These are phyloP conservation scores for Salix exigua DNA, from an alignment of 345 rosid species.

Conservation along the genomic window DNA sequence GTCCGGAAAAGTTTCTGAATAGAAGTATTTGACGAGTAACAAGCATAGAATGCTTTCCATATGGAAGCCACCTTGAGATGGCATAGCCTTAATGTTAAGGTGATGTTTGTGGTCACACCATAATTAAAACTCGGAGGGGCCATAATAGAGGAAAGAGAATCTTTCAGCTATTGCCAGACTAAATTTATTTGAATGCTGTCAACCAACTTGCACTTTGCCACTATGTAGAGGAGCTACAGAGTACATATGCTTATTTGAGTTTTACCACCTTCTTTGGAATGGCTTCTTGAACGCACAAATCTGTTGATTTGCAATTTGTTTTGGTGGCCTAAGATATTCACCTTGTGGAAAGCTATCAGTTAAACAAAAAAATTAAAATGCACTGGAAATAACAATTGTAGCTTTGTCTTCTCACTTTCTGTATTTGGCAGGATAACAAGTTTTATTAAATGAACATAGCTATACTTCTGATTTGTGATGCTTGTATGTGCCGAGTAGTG, in stretches of 20 bases:
- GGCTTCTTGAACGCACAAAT: background rate
- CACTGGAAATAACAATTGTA: background rate
- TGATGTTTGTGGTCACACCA: no score
- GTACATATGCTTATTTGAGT: background rate
- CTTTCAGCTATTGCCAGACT: background rate
- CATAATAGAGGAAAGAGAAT: background rate
- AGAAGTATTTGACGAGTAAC: background rate
- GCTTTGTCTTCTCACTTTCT: background rate
- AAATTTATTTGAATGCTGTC: background rate
- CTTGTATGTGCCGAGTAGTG: background rate
- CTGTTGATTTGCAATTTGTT: background rate
- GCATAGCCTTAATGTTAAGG: no score
- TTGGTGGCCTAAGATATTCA: background rate
- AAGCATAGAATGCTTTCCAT: background rate
- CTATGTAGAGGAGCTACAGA: background rate
- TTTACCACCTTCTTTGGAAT: background rate
- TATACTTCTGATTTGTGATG: background rate
- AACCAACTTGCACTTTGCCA: background rate
- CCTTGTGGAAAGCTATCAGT: background rate
- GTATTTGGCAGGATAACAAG: background rate
- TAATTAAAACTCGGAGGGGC: background rate
- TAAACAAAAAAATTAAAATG: background rate
- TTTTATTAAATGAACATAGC: background rate
- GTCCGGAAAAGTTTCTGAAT: background rate
- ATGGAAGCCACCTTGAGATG: no score